phyloP scores from a whole-genome alignment of 163 green algal species.

The Chloromonas sp. region DNA sequence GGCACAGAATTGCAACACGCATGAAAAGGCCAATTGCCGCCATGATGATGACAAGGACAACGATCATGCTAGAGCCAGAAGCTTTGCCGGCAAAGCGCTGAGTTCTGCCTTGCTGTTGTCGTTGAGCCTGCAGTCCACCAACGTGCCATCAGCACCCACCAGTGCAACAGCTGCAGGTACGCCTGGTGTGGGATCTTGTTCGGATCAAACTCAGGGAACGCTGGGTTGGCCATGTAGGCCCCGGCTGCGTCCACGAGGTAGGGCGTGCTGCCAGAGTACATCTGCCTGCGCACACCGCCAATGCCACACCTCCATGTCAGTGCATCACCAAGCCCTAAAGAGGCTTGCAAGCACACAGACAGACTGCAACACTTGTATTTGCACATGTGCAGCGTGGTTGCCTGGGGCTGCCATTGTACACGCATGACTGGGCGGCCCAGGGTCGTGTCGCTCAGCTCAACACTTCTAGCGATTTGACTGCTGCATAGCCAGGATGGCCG shows the following conservation, averaged over 20 bases:
- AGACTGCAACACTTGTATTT: neutral
- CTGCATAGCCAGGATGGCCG: neutral
- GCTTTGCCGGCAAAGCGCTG: too few species aligned
- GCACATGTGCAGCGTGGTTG: neutral
- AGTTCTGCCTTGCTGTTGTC: too few species aligned
- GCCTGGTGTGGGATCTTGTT: neutral
- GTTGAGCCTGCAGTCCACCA: too few species aligned
- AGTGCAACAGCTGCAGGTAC: neutral
- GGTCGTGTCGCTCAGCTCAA: too few species aligned
- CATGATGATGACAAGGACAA: too few species aligned
- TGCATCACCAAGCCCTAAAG: too few species aligned
- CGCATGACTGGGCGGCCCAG: too few species aligned
- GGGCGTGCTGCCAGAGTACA: neutral
- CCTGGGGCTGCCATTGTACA: neutral
- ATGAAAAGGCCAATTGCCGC: neutral
- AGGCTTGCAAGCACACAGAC: neutral
- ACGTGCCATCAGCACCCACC: neutral
- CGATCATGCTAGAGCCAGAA: too few species aligned
- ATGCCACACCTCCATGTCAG: neutral
- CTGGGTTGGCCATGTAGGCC: neutral
- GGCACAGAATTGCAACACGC: neutral
- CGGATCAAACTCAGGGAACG: neutral
- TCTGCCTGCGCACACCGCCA: neutral
- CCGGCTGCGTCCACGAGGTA: neutral
- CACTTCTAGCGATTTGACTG: neutral